Evolutionary conservation across 176 grass and related monocot genomes (phyloP), one percentile per base, ranked within the genome.

Genomic region (Oropetium thomaeum): DNA sequence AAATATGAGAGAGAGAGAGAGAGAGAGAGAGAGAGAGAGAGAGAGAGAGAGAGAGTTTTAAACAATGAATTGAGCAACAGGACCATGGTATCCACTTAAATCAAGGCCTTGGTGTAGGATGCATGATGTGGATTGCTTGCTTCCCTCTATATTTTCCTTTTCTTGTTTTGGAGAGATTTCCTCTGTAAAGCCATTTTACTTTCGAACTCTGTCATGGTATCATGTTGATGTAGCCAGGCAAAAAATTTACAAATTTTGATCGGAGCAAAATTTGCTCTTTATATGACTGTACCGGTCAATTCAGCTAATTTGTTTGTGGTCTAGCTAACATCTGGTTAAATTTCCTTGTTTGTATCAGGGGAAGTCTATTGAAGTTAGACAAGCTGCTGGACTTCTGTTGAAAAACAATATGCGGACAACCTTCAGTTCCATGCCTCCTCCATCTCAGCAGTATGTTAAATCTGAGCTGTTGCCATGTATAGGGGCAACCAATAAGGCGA

Each of bases 311-410:
- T 77, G 26, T 61, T 53, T 47, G 14, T 3, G 16, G 3, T 67
- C 52, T 67, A 33, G 29, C 43, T 86, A 45, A 84, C 71, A 85
- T 47, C 35, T 49, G 19, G 28, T 47, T 66, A 49, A 75, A 73
- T 79, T n/a, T 79, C 41, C 20, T 80, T 80, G 32, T 72, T 44
- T 81, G 26, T 83, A 84, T 30, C 77, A 93, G 90, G 90, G 87
- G 26, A 87, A 87, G 79, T 75, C 90, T 55, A 43, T 89, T 57
- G 96, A 98, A 94, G 84, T 92, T 63, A 86, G 96, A 70, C 96
- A 98, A 81, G 96, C 96, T 39, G 96, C 96, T 53, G 96, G 96
- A 51, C 75, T 98, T 65, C 74, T 98, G 12, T 70, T 94, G 19
- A 98, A 98, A 77, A 98, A 98, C 54, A 94, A 98, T 47, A 60